Percentiles rank a stretch among this genome's conserved stretches.
Conservation (phyloP, 2,329 filamentous ascomycete genomes). For the Epichloe brachyelytri region DNA sequence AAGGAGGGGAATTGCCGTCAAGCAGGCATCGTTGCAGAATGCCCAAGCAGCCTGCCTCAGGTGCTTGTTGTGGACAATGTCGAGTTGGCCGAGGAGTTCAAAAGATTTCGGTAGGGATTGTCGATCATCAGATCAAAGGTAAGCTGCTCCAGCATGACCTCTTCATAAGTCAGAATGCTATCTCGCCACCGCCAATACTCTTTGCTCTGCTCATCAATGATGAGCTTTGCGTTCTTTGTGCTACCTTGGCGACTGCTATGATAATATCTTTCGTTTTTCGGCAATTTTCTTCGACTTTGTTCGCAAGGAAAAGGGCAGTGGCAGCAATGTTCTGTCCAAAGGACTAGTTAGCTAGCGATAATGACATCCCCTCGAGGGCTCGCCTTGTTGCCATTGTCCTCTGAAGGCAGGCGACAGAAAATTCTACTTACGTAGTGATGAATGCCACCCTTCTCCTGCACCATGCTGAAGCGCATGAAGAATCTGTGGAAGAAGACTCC, state of each 20-base stretch:
- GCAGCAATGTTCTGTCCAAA: constrained; percentile 61
- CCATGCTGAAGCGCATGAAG: constrained; percentile 80
- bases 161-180: constrained; percentile 83
- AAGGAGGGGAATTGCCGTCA: constrained; percentile 73
- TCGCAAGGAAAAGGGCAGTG: constrained; percentile 83
- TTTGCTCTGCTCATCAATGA: constrained; percentile 93
- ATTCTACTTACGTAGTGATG: constrained; percentile 70
- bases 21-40: constrained; percentile 81
- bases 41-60: constrained; percentile 83
- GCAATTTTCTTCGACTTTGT: constrained; percentile 95
- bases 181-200: constrained; percentile 98
- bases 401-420: neutral
- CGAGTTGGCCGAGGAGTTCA: constrained; percentile 62
- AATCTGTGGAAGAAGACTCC: constrained; percentile 93
- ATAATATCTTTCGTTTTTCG: constrained; percentile 93
- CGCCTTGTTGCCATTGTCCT: neutral
- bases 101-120: constrained; percentile 74
- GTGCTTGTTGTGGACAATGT: constrained; percentile 64
- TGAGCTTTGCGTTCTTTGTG: constrained; percentile 78
- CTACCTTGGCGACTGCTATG: constrained; percentile 83
- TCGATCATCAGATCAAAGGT: constrained; percentile 91
- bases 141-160: constrained; percentile 77
- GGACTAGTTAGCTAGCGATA: neutral
- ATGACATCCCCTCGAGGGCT: neutral
- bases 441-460: constrained; percentile 60